Evolutionary conservation across 2,329 filamentous ascomycete genomes (phyloP).

Genomic region (Ploettnerulaceae sp.): DNA sequence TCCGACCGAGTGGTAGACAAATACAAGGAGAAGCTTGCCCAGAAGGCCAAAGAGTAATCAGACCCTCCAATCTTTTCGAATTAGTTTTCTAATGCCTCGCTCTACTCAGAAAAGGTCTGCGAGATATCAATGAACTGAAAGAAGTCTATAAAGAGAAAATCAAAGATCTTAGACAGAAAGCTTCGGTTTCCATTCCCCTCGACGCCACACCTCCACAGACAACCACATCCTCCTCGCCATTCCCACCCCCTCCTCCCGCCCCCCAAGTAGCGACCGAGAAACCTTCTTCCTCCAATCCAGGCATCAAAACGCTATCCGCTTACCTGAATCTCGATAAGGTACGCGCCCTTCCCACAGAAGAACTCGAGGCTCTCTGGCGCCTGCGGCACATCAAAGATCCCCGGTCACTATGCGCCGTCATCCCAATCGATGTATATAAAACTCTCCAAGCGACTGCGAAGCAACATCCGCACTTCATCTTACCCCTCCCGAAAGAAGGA

Average conservation of each 20-base stretch:
- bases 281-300: constrained; percentile 32
- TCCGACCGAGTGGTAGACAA: constrained; percentile 69
- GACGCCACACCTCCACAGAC: constrained; percentile 32
- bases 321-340: constrained; percentile 80
- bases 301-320: constrained; percentile 55
- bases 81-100: constrained; percentile 2
- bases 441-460: constrained; percentile 68
- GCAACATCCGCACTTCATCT: constrained; percentile 79
- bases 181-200: constrained; percentile 47
- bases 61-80: not conserved
- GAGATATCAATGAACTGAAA: constrained; percentile 70
- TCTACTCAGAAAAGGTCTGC: constrained; percentile 49
- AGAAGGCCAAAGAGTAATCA: constrained; percentile 66
- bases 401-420: constrained; percentile 75
- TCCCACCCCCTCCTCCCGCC: constrained; percentile 34
- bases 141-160: constrained; percentile 85
- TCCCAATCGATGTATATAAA: constrained; percentile 69
- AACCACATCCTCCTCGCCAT: constrained; percentile 32
- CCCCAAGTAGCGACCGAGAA: constrained; percentile 22
- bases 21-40: constrained; percentile 79
- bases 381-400: constrained; percentile 72
- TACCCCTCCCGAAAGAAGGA: constrained; percentile 68
- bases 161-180: constrained; percentile 60
- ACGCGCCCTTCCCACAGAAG: constrained; percentile 65
- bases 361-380: constrained; percentile 87